Conservation (phyloP, 1,139 yeast species). For the Kodamaea arcana region DNA sequence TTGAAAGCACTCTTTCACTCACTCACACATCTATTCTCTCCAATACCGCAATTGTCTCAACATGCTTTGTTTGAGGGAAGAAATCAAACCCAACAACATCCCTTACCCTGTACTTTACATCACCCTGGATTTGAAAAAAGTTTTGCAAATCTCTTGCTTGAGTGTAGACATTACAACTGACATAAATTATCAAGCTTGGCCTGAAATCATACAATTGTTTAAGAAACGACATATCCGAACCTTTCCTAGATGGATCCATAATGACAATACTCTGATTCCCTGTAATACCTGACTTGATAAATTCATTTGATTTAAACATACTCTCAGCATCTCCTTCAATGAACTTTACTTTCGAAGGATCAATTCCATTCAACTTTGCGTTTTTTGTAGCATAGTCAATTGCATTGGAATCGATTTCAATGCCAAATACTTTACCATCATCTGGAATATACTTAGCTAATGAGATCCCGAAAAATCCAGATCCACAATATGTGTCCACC, state of each 20-base stretch:
- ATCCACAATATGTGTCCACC: conserved; percentile 45
- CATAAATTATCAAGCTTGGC: conserved; percentile 37
- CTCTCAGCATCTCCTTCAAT: conserved; percentile 37
- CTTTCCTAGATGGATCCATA: conserved; percentile 47
- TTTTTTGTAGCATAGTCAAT: conserved; percentile 38
- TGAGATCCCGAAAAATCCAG: conserved; percentile 44
- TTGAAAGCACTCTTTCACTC: no score
- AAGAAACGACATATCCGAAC: conserved; percentile 32
- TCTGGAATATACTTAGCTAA: conserved; percentile 23
- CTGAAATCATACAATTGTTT: conserved; percentile 32
- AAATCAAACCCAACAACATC: conserved; percentile 42
- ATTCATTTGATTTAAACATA: conserved; percentile 27
- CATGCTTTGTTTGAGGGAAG: conserved; percentile 48
- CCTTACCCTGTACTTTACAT: conserved; percentile 23
- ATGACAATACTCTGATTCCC: conserved; percentile 37
- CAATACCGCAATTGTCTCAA: conserved; percentile 40
- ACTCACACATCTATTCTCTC: no score
- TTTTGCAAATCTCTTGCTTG: conserved; percentile 42
- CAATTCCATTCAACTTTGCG: conserved; percentile 36
- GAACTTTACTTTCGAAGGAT: conserved; percentile 25
- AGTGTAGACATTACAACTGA: conserved; percentile 46
- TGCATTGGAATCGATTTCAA: conserved; percentile 34
- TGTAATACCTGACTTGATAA: conserved; percentile 19
- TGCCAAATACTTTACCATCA: conserved; percentile 38
- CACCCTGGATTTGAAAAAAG: conserved; percentile 16